Evolutionary conservation across 2,329 filamentous ascomycete genomes (phyloP).

Genomic region (Ceratocystiopsis brevicomis): DNA sequence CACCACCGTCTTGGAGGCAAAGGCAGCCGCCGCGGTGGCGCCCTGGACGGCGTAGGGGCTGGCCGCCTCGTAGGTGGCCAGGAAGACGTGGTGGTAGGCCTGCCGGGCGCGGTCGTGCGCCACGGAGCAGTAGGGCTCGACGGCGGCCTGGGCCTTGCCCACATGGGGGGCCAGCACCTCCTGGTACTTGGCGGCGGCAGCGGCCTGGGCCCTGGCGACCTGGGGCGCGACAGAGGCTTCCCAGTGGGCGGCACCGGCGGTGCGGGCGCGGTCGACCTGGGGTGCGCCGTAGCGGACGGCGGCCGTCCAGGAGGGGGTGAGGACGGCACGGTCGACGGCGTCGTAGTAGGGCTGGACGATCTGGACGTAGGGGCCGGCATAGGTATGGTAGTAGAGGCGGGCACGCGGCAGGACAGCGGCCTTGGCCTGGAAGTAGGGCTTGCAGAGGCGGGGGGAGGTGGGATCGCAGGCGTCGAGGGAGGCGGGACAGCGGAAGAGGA

Average conservation of each 20-base stretch:
- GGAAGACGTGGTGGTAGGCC: conserved; percentile 51
- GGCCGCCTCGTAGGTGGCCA: conserved; percentile 58
- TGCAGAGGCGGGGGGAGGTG: conserved; percentile 59
- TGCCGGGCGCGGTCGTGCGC: conserved; percentile 43
- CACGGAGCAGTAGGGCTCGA: conserved; percentile 56
- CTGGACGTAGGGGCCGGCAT: conserved; percentile 69
- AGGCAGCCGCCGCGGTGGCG: conserved; percentile 46
- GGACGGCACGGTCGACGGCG: conserved; percentile 39
- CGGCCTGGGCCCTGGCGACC: conserved; percentile 42
- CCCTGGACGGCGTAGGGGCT: conserved; percentile 52
- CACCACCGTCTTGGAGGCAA: conserved; percentile 49
- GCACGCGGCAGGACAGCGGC: conserved; percentile 50
- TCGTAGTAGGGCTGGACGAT: conserved; percentile 58
- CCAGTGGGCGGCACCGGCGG: conserved; percentile 57
- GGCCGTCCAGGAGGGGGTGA: conserved; percentile 48
- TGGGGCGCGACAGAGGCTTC: conserved; percentile 59
- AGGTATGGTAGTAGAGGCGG: conserved; percentile 68
- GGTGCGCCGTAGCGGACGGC: conserved; percentile 60
- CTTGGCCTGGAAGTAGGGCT: conserved; percentile 56
- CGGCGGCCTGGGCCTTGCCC: conserved; percentile 32
- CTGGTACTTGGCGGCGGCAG: conserved; percentile 49
- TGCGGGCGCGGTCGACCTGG: conserved; percentile 45
- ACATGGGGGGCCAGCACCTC: conserved; percentile 56
- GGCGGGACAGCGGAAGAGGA: conserved; percentile 67
- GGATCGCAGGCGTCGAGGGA: conserved; percentile 48